Base-by-base conservation (phyloP, 768 basidiomycete genomes). In the Tricholoma hemisulphureum region DNA sequence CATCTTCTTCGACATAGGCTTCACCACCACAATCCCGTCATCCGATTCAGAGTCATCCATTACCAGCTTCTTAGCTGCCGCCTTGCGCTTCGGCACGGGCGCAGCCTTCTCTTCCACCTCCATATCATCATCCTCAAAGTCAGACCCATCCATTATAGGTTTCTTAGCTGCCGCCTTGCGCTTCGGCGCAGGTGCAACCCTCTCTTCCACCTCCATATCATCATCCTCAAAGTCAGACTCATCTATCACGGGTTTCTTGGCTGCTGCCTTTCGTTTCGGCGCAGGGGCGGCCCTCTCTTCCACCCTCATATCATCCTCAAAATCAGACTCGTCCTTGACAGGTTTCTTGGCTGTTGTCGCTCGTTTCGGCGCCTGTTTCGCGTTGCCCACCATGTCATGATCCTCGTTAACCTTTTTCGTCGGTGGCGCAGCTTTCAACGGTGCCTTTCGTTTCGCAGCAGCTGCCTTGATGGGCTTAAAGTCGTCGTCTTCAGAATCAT, bases 401-500 rank as follows among this genome's bases (percentile, higher is more conserved):
- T 71, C 58, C 16, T 65, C 61, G 26, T 65, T 61, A 53, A 69
- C 71, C 8, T 10, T n/a, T 61, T 69, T 69, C 16, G 35, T 4
- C 10, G 52, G 35, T n/a, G 56, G 58, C 1, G 68, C 57, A 18
- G 70, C 63, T 66, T 69, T 75, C 20, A 70, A 66, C n/a, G 51
- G 32, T 1, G 75, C 70, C 57, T 80, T 82, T 53, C 76, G 77
- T 61, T 77, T 80, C 26, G 46, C 26, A 46, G 66, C 67, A 16
- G 74, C 62, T 5, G 77, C 75, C 63, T 81, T 80, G 64, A 79
- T 74, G 23, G 79, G 78, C 62, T 75, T 73, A 59, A 81, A 83
- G 51, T 82, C 78, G 43, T 80, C 77, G 49, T 79, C 76, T 13
- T 76, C 76, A 9, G 75, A 73, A 18, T 63, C 71, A 13, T 67